Percentiles rank a stretch among this genome's conserved stretches.
Conservation (phyloP, 352 stramenopile genomes). For the Pythium periplocum region DNA sequence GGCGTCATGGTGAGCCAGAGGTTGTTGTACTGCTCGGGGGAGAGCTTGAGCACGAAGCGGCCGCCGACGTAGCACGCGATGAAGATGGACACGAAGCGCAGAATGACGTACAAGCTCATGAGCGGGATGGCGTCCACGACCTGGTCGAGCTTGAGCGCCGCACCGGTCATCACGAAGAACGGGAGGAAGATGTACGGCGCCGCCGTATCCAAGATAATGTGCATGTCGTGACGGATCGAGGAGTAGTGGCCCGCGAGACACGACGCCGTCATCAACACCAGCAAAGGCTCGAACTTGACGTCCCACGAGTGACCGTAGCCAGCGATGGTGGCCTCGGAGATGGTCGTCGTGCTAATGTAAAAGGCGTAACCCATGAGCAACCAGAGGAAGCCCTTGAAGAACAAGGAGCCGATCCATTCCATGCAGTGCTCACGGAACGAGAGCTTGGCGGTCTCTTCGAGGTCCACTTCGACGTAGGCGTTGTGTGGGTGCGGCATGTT, state of each 20-base stretch:
- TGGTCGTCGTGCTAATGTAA: constrained; percentile 46
- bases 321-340: constrained; percentile 35
- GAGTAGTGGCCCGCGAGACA: constrained; percentile 60
- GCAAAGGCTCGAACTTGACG: constrained; percentile 63
- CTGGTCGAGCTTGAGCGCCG: constrained; percentile 59
- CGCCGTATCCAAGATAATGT: constrained; percentile 62
- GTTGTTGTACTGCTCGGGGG: constrained; percentile 62
- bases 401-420: constrained; percentile 27
- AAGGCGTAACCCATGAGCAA: constrained; percentile 51
- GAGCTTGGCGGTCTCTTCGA: constrained; percentile 13
- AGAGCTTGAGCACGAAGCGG: constrained; percentile 54
- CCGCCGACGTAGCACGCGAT: constrained; percentile 54
- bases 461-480: constrained; percentile 36
- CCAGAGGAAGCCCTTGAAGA: constrained; percentile 65
- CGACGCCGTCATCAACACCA: constrained; percentile 63
- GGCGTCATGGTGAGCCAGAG: constrained; percentile 73
- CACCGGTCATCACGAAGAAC: constrained; percentile 78
- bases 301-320: constrained; percentile 54
- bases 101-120: constrained; percentile 55
- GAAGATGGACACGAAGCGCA: constrained; percentile 58
- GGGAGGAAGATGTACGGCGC: constrained; percentile 70
- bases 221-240: constrained; percentile 67
- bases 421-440: no score
- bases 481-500: constrained; percentile 45
- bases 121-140: constrained; percentile 53